A percentile compares a stretch with the other conserved stretches of the same genome.
Conservation (phyloP, 371 early-diverging fungal species). For the Coemansia linderi region DNA sequence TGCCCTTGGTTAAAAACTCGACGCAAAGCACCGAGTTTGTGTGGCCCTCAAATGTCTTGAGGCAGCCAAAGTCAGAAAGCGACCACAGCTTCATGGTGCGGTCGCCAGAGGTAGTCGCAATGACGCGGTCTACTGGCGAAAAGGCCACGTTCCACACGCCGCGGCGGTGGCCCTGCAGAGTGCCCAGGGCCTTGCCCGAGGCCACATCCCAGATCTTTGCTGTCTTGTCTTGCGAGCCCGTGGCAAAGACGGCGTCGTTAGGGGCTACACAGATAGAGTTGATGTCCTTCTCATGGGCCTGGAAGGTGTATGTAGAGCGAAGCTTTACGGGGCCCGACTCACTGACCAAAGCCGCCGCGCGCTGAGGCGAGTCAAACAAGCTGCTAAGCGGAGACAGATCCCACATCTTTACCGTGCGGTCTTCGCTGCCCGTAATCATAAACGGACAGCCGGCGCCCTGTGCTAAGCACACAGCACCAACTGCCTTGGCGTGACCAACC, state of each 20-base stretch:
- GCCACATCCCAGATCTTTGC: conserved; percentile 91
- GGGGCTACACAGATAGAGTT: conserved; percentile 91
- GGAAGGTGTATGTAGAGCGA: conserved; percentile 80
- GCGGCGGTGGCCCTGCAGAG: conserved; percentile 90
- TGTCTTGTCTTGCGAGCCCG: conserved; percentile 96
- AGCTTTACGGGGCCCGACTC: conserved; percentile 56
- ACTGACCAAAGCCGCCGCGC: conserved; percentile 18
- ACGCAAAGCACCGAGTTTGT: conserved; percentile 88
- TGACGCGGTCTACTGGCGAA: conserved; percentile 86
- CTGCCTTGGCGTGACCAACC: conserved; percentile 89
- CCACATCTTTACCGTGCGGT: conserved; percentile 95
- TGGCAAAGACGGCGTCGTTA: conserved; percentile 90
- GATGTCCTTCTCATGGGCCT: conserved; percentile 98
- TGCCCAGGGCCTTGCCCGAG: conserved; percentile 80
- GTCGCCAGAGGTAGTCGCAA: conserved; percentile 91
- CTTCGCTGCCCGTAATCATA: conserved; percentile 85
- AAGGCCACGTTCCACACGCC: conserved; percentile 94
- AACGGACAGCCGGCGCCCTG: conserved; percentile 62
- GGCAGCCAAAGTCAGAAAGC: conserved; percentile 78
- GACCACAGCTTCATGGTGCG: conserved; percentile 95
- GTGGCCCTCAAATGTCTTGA: conserved; percentile 96
- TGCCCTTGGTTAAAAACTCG: conserved; percentile 81
- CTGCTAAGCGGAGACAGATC: conserved; percentile 54
- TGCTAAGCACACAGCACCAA: conserved; percentile 80
- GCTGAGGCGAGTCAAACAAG: conserved; percentile 19